These are phyloP conservation scores for Ceratonia siliqua DNA, from an alignment of 306 rosid genomes.

Conservation along the genomic window DNA sequence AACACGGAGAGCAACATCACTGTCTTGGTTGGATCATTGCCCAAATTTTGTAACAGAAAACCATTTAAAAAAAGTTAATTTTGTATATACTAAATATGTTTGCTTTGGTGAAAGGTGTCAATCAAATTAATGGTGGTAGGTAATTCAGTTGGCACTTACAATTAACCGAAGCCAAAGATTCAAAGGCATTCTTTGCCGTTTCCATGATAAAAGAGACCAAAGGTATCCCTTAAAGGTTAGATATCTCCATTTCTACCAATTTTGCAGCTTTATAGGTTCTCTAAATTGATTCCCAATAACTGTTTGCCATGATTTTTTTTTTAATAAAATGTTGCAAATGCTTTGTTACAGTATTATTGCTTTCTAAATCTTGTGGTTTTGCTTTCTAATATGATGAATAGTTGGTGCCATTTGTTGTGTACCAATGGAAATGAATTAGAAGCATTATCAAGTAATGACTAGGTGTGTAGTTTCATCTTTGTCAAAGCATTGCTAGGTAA, in stretches of 20 bases:
- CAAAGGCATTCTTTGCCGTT: slow-evolving; percentile 11
- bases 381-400: not conserved
- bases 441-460: not conserved
- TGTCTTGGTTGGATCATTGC: too few species aligned
- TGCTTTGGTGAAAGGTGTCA: slow-evolving; percentile 36
- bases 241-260: slow-evolving; percentile 11
- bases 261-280: not conserved
- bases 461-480: not conserved
- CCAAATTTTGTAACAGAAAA: too few species aligned
- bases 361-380: slow-evolving; percentile 11
- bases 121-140: slow-evolving; percentile 37
- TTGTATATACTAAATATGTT: not conserved
- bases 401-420: not conserved
- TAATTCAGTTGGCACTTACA: slow-evolving; percentile 40
- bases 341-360: not conserved
- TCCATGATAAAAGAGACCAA: not conserved
- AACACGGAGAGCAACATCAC: too few species aligned
- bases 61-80: too few species aligned
- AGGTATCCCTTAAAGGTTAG: slow-evolving; percentile 15
- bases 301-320: slow-evolving; percentile 3
- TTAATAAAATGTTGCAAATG: not conserved
- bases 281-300: slow-evolving; percentile 7
- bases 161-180: slow-evolving; percentile 25
- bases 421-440: not conserved
- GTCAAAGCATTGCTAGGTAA: not conserved